Evolutionary conservation across 352 stramenopile genomes (phyloP), one percentile per base, ranked within the genome.

Genomic region (Phytopythium mirpurense): DNA sequence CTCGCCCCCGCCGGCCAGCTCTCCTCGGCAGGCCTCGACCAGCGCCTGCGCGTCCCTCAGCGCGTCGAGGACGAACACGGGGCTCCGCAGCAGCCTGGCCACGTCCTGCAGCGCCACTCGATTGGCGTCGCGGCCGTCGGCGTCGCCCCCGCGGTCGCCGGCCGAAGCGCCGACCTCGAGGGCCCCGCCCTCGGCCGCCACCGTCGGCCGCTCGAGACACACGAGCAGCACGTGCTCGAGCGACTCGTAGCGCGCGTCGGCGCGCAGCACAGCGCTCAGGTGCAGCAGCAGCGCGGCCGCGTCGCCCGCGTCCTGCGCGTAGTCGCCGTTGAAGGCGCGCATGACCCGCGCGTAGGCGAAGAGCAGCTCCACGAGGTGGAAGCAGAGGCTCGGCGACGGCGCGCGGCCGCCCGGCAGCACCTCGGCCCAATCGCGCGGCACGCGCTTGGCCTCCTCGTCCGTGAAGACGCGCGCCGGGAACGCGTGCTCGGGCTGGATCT

Each of bases 281-380:
- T 81, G 64, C 43, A 91, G 56, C 21, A 90, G 42, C 37, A 65
- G 51, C 4, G 72, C 41, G 18, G 68, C 59, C 0, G 80, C 83
- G 19, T 89, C 77, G 38, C 54, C 45, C 11, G 65, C 52, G 56
- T 88, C 81, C 65, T 88, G 68, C 12, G 44, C 46, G 66, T 81
- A 90, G 56, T 93, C 83, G 19, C 83, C 83, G 23, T 93, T 93
- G 65, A 86, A 93, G 36, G 47, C 65, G 12, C 83, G 75, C 65
- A 93, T 60, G 8, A 86, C 67, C n/a, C 84, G 51, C 14, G 70
- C 69, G 53, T 93, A 93, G 2, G 76, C 70, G 37, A 87, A 88
- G 7, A 91, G 47, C 15, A 89, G 32, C 56, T 93, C 83, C 3
- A 88, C 43, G 40, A 91, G 47, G 58, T 93, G 74, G 43, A 73